These are phyloP conservation scores for Coemansia sp. DNA, from an alignment of 192 early-diverging fungal species.

Conservation along the genomic window DNA sequence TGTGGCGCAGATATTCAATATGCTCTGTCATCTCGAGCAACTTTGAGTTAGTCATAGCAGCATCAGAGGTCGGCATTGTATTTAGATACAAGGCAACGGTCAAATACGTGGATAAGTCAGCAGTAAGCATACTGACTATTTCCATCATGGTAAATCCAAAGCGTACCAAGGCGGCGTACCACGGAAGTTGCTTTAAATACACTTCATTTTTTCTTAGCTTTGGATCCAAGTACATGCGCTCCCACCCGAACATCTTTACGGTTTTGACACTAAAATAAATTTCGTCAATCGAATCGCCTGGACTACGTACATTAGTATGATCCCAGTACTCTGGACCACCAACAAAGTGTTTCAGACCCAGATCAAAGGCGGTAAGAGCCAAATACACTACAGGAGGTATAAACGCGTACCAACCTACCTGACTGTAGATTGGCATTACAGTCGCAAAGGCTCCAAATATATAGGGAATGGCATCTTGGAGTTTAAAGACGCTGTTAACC, in stretches of 20 bases:
- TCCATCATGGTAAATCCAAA: background rate
- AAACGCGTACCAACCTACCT: background rate
- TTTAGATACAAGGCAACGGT: background rate
- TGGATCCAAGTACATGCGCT: slow-evolving; percentile 1
- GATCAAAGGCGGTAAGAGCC: background rate
- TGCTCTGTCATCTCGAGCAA: background rate
- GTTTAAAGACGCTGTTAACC: background rate
- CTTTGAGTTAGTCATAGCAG: background rate
- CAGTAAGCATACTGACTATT: background rate
- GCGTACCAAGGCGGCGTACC: slow-evolving; percentile 1
- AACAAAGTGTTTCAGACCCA: background rate
- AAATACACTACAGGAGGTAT: background rate
- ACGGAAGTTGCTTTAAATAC: background rate
- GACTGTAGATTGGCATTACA: background rate
- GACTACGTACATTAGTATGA: too few relatives aligned
- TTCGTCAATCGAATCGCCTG: background rate
- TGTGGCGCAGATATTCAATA: background rate
- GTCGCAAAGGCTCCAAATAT: background rate
- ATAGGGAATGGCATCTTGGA: background rate
- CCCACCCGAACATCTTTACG: slow-evolving; percentile 11
- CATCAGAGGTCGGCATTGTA: background rate
- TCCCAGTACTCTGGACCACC: background rate
- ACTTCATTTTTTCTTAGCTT: background rate
- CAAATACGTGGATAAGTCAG: background rate
- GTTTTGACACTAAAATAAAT: background rate